These are phyloP conservation scores for Fusarium floridanum DNA, from an alignment of 2,329 filamentous ascomycete genomes.

Conservation along the genomic window DNA sequence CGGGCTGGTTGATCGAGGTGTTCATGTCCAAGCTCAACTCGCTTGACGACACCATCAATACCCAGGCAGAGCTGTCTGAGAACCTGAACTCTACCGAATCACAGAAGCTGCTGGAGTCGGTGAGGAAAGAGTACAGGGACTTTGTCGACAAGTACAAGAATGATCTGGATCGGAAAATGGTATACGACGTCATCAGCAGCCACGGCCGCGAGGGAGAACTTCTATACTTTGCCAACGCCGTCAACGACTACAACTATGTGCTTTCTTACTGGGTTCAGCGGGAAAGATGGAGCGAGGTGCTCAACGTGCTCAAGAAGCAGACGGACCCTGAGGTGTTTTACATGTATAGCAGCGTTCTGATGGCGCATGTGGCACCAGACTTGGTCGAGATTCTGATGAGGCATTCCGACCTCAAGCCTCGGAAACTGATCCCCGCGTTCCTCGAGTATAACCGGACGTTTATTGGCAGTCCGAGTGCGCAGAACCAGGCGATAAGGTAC, in stretches of 20 bases:
- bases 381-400: conserved; percentile 97
- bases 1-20: conserved; percentile 93
- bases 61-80: conserved; percentile 84
- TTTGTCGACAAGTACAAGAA: conserved; percentile 88
- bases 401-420: conserved; percentile 85
- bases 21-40: conserved; percentile 98
- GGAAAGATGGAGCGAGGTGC: conserved; percentile 89
- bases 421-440: conserved; percentile 91
- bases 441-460: conserved; percentile 91
- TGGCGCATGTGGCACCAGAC: conserved; percentile 87
- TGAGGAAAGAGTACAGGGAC: conserved; percentile 86
- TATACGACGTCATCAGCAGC: conserved; percentile 95
- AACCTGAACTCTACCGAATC: conserved; percentile 78
- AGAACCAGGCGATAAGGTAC: conserved; percentile 95
- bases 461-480: conserved; percentile 70
- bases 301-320: conserved; percentile 92
- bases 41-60: conserved; percentile 93
- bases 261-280: conserved; percentile 97
- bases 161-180: conserved; percentile 90
- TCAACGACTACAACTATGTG: conserved; percentile 95
- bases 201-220: conserved; percentile 95
- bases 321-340: conserved; percentile 95
- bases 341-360: conserved; percentile 95
- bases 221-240: conserved; percentile 87
- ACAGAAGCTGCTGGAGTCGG: conserved; percentile 75